Evolutionary conservation across 2,329 filamentous ascomycete species (phyloP).

Genomic region (Aspergillus aculeatinus): DNA sequence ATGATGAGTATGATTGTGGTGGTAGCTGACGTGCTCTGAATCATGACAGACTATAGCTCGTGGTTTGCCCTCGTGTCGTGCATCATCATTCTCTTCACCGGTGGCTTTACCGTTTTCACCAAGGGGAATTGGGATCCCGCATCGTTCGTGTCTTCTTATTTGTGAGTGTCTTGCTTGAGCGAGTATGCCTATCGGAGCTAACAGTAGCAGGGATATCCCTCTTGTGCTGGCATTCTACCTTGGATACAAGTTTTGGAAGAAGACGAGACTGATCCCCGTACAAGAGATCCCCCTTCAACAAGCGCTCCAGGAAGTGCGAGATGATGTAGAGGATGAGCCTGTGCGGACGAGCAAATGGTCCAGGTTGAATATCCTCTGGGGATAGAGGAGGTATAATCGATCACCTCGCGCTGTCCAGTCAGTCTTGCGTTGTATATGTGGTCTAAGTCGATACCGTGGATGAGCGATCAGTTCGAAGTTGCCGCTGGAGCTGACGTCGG

Average conservation of each 20-base stretch:
- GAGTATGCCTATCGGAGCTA: background rate
- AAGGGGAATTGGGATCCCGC: conserved; percentile 58
- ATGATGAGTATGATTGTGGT: background rate
- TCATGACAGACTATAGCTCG: conserved; percentile 56
- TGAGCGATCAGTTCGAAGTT: too few species aligned
- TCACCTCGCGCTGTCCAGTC: too few species aligned
- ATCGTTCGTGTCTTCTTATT: conserved; percentile 61
- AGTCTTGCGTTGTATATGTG: too few species aligned
- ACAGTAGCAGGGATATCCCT: conserved; percentile 55
- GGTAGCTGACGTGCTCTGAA: background rate
- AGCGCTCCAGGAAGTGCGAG: conserved; percentile 49
- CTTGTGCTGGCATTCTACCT: conserved; percentile 58
- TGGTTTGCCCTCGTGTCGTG: conserved; percentile 60
- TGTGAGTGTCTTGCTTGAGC: conserved; percentile 49
- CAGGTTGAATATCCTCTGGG: conserved; percentile 39
- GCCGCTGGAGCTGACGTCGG: too few species aligned
- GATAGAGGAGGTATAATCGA: conserved; percentile 7
- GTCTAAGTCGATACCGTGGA: too few species aligned
- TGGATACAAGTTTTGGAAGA: conserved; percentile 66
- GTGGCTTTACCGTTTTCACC: conserved; percentile 65
- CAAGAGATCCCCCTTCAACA: conserved; percentile 53
- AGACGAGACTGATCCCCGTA: conserved; percentile 56
- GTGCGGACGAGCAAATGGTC: conserved; percentile 27
- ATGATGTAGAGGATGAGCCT: conserved; percentile 38
- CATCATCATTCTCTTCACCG: conserved; percentile 66